Conservation (phyloP, 441 rosid genomes). For the Melastoma candidum region DNA sequence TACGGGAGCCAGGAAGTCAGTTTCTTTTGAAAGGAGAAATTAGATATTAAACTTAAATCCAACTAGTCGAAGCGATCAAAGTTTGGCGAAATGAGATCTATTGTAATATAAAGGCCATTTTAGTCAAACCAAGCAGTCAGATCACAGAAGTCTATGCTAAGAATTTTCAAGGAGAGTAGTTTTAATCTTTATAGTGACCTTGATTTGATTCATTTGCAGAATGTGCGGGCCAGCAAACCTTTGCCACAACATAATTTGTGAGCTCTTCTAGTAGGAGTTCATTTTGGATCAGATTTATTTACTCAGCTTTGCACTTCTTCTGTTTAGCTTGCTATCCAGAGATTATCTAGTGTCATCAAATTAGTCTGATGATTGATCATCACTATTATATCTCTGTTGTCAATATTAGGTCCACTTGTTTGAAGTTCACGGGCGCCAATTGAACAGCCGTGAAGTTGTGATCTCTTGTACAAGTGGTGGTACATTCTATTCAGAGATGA, state of each 20-base stretch:
- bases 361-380: neutral
- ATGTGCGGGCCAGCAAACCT: constrained; percentile 34
- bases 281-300: constrained; percentile 1
- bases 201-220: constrained; percentile 29
- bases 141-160: too few species aligned
- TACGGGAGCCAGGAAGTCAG: too few species aligned
- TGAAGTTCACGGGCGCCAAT: constrained; percentile 60
- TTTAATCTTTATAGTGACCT: too few species aligned
- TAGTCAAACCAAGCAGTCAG: too few species aligned
- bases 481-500: constrained; percentile 49
- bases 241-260: constrained; percentile 73
- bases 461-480: constrained; percentile 63
- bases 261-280: constrained; percentile 57
- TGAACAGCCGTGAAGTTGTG: constrained; percentile 71
- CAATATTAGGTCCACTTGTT: constrained; percentile 63
- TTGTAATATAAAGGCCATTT: too few species aligned
- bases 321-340: neutral
- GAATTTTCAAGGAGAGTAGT: too few species aligned
- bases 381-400: neutral
- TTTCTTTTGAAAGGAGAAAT: neutral
- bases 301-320: neutral
- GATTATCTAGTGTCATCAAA: neutral
- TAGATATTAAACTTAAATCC: too few species aligned
- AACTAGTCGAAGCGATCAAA: too few species aligned
- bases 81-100: too few species aligned